Evolutionary conservation across 1,139 yeast genomes (phyloP), one percentile per base, ranked within the genome.

Genomic region (Pichia sorboxylosa): DNA sequence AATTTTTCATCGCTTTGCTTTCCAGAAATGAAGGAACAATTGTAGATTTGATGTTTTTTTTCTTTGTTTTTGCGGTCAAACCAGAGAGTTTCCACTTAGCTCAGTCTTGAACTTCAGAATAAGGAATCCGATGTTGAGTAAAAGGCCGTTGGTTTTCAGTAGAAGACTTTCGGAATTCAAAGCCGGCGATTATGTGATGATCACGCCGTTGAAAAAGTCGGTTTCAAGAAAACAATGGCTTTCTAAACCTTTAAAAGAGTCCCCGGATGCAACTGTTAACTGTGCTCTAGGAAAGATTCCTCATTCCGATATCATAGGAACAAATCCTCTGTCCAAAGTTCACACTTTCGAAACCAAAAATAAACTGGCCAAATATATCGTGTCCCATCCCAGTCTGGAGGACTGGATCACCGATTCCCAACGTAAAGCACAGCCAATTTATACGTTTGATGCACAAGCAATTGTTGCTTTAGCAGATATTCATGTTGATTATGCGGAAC

Each of bases 361-460:
- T 21, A 28, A 32, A 30, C 30, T 38, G 6, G 40, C 43, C 5
- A 37, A 44, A 19, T 60, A 53, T 37, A 51, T 61, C 9, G 48
- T 57, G 7, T 51, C 60, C 1, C 48, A 48, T 10, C 66, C 69
- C 3, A 56, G 65, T 0, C 44, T 64, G 17, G 71, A 65, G 29
- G 69, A 66, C 36, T 66, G 60, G 40, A 48, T 65, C 25, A 55
- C 52, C 17, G 38, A 62, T 24, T 46, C 59, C 7, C 46, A 47
- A 24, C 51, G 72, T 29, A 60, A 54, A 24, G 72, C 70, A 1
- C 69, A 64, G 39, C 72, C 72, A 2, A 65, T 66, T 8, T 66
- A 66, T 37, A 57, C 69, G 5, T 48, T 57, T 25, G 72, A 66
- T 43, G 69, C 72, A 1, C 54, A 61, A 1, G 57, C 65, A 2